Evolutionary conservation across 2,329 filamentous ascomycete species (phyloP), one percentile per base, ranked within the genome.

Genomic region (Aspergillus pseudoviridinutans): DNA sequence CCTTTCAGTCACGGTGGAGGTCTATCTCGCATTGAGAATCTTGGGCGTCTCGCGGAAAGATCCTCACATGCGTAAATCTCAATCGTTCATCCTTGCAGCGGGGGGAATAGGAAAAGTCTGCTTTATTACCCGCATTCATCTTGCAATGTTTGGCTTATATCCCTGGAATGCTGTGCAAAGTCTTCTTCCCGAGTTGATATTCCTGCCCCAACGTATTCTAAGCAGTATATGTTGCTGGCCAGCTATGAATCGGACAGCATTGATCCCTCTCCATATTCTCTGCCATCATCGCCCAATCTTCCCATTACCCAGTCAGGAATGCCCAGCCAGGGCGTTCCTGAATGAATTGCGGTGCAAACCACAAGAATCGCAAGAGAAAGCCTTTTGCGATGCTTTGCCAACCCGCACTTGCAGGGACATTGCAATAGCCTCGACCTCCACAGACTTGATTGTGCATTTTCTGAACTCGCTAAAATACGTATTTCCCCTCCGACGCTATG

Each of bases 1-100:
- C 65, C 55, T 67, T 4, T 68, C 72, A 1, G 66, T 64, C 0
- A 68, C 67, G 1, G 64, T 64, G 1, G 73, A 75, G 51, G 69
- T 67, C 1, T 76, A 76, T 44, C 57, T 76, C 1, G 72, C 71
- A 0, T 56, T 76, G 42, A 73, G 71, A 54, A 66, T 76, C 4
- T 58, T 76, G 3, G 68, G 68, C 0, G 25, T 68, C 3, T 46
- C 59, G 1, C 17, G 44, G 1, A 53, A 64, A 3, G 10, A 54
- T 8, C 54, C 59, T 22, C 49, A 44, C 17, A 60, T 66, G 56
- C 52, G 29, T 4, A 55, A 53, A 47, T 70, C 71, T 0, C 53
- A 62, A 12, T 35, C 56, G 0, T 74, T 67, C 41, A 61, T 72
- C 7, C 51, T 65, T 1, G 12, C 12, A 1, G 49, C 54, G 12